These are phyloP conservation scores for Dactylonectria estremocensis DNA, from an alignment of 2,329 filamentous ascomycete species.

Conservation along the genomic window DNA sequence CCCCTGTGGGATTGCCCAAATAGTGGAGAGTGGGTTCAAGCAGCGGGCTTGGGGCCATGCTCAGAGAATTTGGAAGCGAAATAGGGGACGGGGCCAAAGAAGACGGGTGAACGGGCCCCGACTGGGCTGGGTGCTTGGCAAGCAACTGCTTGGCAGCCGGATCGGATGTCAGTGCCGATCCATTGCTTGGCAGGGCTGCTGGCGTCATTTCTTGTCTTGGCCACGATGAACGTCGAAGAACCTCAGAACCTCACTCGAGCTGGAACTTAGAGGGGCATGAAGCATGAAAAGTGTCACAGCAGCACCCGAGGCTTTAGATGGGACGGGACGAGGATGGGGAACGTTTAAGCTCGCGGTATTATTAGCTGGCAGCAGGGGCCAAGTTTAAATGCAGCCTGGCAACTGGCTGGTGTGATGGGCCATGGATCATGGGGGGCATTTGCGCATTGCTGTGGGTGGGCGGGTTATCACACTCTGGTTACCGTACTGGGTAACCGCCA, in stretches of 20 bases:
- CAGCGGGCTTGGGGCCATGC: not conserved
- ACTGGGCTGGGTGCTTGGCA: conserved; percentile 38
- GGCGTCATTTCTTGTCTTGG: conserved; percentile 16
- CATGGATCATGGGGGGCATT: not conserved
- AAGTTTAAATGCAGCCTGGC: conserved; percentile 20
- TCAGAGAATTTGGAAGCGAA: conserved; percentile 2
- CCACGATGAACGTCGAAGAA: not conserved
- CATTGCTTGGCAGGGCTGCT: conserved; percentile 44
- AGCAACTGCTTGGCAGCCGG: conserved; percentile 38
- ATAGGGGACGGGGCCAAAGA: conserved; percentile 1
- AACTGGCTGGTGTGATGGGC: conserved; percentile 5
- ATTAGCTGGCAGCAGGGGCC: conserved; percentile 13
- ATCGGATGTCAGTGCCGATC: conserved; percentile 49
- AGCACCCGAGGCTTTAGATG: not conserved
- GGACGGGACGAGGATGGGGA: not conserved
- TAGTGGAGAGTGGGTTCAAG: conserved; percentile 1
- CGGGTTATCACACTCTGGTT: not conserved
- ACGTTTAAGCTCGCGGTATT: conserved; percentile 26
- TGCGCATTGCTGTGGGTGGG: conserved; percentile 2
- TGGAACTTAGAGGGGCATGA: not conserved
- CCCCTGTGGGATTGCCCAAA: conserved; percentile 9
- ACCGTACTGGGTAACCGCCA: not conserved
- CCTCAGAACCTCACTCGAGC: not conserved
- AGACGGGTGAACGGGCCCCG: not conserved
- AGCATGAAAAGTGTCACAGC: not conserved